phyloP scores from a whole-genome alignment of 352 stramenopile species.

The Pythium oligandrum region DNA sequence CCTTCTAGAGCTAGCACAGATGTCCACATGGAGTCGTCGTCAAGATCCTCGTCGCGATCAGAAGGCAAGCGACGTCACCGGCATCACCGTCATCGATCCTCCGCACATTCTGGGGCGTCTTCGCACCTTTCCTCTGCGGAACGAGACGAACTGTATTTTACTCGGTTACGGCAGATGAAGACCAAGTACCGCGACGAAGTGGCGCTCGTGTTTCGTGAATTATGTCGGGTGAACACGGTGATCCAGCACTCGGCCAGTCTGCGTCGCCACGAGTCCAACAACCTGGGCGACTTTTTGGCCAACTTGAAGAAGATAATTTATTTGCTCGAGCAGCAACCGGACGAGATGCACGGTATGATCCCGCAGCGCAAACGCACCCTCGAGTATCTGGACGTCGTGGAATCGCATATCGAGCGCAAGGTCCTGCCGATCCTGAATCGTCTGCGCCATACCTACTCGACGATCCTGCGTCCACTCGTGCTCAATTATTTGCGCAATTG shows the following conservation, averaged over 20 bases:
- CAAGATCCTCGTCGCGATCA: too few relatives aligned
- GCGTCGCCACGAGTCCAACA: conserved; percentile 74
- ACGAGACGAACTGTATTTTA: conserved; percentile 63
- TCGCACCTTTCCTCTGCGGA: conserved; percentile 7
- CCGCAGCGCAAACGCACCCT: conserved; percentile 62
- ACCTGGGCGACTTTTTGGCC: conserved; percentile 71
- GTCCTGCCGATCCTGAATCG: conserved; percentile 77
- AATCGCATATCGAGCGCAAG: conserved; percentile 82
- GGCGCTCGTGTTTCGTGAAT: conserved; percentile 70
- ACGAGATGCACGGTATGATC: conserved; percentile 73
- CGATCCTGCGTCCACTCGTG: conserved; percentile 68
- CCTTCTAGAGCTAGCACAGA: not conserved
- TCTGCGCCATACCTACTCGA: conserved; percentile 74
- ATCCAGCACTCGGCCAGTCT: conserved; percentile 76
- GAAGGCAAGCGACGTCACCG: not conserved
- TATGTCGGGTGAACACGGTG: conserved; percentile 75
- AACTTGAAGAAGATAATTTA: conserved; percentile 90
- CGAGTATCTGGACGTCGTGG: conserved; percentile 75
- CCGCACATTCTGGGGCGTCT: conserved; percentile 3
- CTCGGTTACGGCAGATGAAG: conserved; percentile 64
- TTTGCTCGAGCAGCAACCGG: conserved; percentile 79
- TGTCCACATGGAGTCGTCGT: too few relatives aligned
- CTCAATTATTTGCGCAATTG: conserved; percentile 76
- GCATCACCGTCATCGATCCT: conserved; percentile 13
- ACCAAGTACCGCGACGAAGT: conserved; percentile 75